phyloP scores from a whole-genome alignment of 768 basidiomycete species.

The Arthromyces matolae region DNA sequence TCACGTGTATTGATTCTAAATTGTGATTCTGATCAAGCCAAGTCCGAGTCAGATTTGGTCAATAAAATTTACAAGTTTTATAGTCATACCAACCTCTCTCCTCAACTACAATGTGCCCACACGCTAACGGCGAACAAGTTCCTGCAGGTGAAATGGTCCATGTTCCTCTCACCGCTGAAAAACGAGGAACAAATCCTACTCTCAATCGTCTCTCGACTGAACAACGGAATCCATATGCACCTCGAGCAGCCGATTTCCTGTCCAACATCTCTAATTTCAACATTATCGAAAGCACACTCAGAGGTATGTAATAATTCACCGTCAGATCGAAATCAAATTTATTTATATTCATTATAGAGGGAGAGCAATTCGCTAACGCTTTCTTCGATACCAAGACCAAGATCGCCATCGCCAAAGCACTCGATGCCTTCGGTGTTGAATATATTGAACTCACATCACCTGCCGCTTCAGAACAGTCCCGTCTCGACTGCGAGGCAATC shows the following conservation, averaged over 20 bases:
- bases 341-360: slow-evolving; percentile 55
- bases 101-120: slow-evolving; percentile 56
- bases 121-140: slow-evolving; percentile 46
- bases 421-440: slow-evolving; percentile 98
- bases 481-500: slow-evolving; percentile 92
- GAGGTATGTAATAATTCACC: slow-evolving; percentile 55
- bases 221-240: slow-evolving; percentile 76
- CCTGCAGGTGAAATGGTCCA: slow-evolving; percentile 65
- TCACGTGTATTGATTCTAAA: too few species aligned
- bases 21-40: too few species aligned
- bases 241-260: slow-evolving; percentile 88
- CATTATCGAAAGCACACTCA: slow-evolving; percentile 94
- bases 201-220: slow-evolving; percentile 39
- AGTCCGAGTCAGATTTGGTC: too few species aligned
- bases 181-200: slow-evolving; percentile 37
- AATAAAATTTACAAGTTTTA: too few species aligned
- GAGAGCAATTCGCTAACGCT: slow-evolving; percentile 98
- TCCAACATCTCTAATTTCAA: slow-evolving; percentile 92
- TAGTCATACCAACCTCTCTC: slow-evolving; percentile 11
- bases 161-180: slow-evolving; percentile 54
- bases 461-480: slow-evolving; percentile 94
- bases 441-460: slow-evolving; percentile 99
- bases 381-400: slow-evolving; percentile 99
- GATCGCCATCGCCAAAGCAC: slow-evolving; percentile 96
- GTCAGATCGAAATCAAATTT: too few species aligned